Evolutionary conservation across 2,329 filamentous ascomycete species (phyloP), one percentile per base, ranked within the genome.

Genomic region (Neofusicoccum ribis): DNA sequence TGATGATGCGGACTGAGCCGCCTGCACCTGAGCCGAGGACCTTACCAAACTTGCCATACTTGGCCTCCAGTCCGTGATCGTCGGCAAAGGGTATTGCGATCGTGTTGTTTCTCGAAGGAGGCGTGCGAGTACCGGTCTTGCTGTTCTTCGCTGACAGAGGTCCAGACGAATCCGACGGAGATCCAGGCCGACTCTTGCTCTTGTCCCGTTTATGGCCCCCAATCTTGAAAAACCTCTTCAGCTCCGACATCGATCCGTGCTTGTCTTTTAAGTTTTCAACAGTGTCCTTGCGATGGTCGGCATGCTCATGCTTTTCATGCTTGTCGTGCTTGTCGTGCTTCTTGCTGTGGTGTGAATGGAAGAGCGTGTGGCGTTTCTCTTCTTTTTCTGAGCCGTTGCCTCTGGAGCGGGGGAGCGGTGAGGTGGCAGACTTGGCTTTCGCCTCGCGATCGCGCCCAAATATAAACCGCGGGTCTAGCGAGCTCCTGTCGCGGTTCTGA

Each of bases 171-270:
- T 36, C 52, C 8, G 61, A 52, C 36, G 90, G 87, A 69, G 91
- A 92, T 66, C 88, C 84, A 14, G 78, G 74, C 34, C 84, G 82
- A 31, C 43, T 47, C 72, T 89, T 89, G 67, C 84, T 79, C 73
- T 92, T 92, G 70, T 85, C 80, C 68, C 77, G 71, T 60, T 77
- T 80, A 69, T 88, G 85, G 2, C 87, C 86, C 61, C 89, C 87
- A 67, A 92, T 88, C 78, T 89, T 95, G 83, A 99, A 96, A 77
- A 99, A 99, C n/a, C 95, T 87, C 80, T 97, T 97, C 67, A 99
- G 79, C 72, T 98, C 94, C 3, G 91, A 89, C 91, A 98, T 98
- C 5, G 95, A 97, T 23, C 91, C 88, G 66, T 91, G 79, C 47
- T 75, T 69, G 17, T 71, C 71, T 37, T 60, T 60, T 3, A 70